Base-by-base conservation (phyloP, 371 early-diverging fungal genomes). In the Sporodiniella umbellata region DNA sequence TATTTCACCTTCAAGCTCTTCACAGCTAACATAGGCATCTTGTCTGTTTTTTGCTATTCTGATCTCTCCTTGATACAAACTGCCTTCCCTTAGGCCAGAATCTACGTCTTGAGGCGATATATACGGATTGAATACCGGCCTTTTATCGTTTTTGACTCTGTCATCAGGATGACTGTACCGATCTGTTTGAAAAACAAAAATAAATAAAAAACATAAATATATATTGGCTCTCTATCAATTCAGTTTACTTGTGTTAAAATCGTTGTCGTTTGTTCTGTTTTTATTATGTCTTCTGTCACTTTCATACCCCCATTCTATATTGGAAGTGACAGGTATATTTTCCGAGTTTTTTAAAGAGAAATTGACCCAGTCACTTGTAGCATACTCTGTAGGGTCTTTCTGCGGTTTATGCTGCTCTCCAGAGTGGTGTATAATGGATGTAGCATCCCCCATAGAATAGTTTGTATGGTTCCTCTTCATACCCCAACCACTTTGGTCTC, bases 1-100 rank as follows among this genome's bases (percentile, higher is more conserved):
- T 4, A 90, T 78, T 57, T 90, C 87, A 8, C 58, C 51, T 33
- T 70, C 78, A 30, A 75, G 57, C 2, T 70, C 73, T 14, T 83
- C 83, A 2, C 75, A 70, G 0, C 84, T 79, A n/a, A 91, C 92
- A 68, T 93, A 94, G 21, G 89, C 89, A 50, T 93, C 90, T 25
- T 61, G 64, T 26, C 85, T 70, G 55, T 84, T 81, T 25, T 83
- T 84, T 66, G 88, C 89, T 48, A 93, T 74, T 33, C 93, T 81
- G 19, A 94, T 52, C 1, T 75, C 63, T 18, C 93, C 94, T 26
- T 81, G 71, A 21, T 51, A 56, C 1, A 58, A 14, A 4, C 25
- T 31, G 0, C 35, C 38, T 4, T 43, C 4, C 3, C 23, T 8
- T 1, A 62, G 12, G 2, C 53, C 50, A 1, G 8, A 21, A 2